phyloP scores from a whole-genome alignment of 2,329 filamentous ascomycete species.

The Drechslerella coelobrocha region DNA sequence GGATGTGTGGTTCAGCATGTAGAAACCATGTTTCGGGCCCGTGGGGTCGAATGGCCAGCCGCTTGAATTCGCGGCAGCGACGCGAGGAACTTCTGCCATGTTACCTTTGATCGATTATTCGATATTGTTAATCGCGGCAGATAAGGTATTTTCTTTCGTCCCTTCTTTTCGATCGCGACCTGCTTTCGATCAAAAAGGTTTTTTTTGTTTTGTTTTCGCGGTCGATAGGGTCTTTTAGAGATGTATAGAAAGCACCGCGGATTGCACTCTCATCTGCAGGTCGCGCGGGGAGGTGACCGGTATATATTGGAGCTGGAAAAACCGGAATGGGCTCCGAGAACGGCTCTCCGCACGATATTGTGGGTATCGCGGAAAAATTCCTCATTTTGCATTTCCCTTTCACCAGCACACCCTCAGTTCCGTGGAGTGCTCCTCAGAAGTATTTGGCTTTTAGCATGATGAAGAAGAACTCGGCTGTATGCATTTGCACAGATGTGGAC shows the following conservation, averaged over 20 bases:
- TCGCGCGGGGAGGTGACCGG: conserved; percentile 14
- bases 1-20: conserved; percentile 29
- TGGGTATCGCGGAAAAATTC: conserved; percentile 33
- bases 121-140: too few species aligned
- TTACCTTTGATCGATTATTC: conserved; percentile 6
- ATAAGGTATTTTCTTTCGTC: too few species aligned
- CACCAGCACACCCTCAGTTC: background rate
- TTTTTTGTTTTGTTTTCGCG: conserved; percentile 16
- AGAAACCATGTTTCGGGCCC: conserved; percentile 3
- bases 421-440: conserved; percentile 18
- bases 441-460: conserved; percentile 35
- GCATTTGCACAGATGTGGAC: conserved; percentile 13
- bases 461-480: conserved; percentile 44
- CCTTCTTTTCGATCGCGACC: background rate
- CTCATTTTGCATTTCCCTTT: conserved; percentile 3
- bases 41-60: conserved; percentile 27
- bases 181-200: background rate
- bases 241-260: conserved; percentile 32
- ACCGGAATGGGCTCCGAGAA: conserved; percentile 29
- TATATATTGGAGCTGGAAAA: conserved; percentile 35
- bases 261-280: conserved; percentile 32
- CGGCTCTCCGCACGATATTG: conserved; percentile 26
- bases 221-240: conserved; percentile 3
- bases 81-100: conserved; percentile 7
- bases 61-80: conserved; percentile 10